These are phyloP conservation scores for Hapsidospora chrysogenum DNA, from an alignment of 495 filamentous ascomycete species.

Conservation along the genomic window DNA sequence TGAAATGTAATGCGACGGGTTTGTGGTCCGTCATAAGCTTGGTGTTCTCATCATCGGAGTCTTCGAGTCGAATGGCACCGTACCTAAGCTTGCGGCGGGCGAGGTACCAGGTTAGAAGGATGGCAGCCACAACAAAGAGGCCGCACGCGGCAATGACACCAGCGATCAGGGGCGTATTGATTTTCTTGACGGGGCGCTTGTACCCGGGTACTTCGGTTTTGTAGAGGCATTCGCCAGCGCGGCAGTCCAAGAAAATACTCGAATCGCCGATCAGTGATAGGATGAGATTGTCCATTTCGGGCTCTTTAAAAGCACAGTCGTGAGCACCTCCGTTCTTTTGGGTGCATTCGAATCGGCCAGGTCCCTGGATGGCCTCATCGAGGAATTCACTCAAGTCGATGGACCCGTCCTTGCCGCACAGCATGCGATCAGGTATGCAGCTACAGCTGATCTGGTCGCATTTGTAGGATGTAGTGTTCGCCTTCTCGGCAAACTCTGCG, in stretches of 20 bases:
- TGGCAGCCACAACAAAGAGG: conserved; percentile 72
- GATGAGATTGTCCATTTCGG: conserved; percentile 79
- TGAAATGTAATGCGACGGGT: conserved; percentile 74
- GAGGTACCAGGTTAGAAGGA: conserved; percentile 79
- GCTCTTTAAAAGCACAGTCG: conserved; percentile 71
- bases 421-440: conserved; percentile 80
- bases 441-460: conserved; percentile 73
- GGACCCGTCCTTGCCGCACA: conserved; percentile 81
- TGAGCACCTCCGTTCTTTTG: conserved; percentile 40
- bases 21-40: conserved; percentile 83
- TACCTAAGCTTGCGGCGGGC: conserved; percentile 55
- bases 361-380: conserved; percentile 60
- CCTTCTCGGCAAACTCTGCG: conserved; percentile 44
- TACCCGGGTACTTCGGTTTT: conserved; percentile 86
- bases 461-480: conserved; percentile 68
- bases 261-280: conserved; percentile 74
- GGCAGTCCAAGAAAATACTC: conserved; percentile 69
- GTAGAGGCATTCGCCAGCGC: conserved; percentile 83
- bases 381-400: conserved; percentile 88
- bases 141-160: conserved; percentile 78
- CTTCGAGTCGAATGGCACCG: conserved; percentile 64
- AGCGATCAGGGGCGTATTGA: conserved; percentile 94
- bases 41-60: conserved; percentile 75
- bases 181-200: conserved; percentile 72
- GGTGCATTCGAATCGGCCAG: conserved; percentile 64